Evolutionary conservation across 2,329 filamentous ascomycete genomes (phyloP).

Genomic region (Fusarium sp.): DNA sequence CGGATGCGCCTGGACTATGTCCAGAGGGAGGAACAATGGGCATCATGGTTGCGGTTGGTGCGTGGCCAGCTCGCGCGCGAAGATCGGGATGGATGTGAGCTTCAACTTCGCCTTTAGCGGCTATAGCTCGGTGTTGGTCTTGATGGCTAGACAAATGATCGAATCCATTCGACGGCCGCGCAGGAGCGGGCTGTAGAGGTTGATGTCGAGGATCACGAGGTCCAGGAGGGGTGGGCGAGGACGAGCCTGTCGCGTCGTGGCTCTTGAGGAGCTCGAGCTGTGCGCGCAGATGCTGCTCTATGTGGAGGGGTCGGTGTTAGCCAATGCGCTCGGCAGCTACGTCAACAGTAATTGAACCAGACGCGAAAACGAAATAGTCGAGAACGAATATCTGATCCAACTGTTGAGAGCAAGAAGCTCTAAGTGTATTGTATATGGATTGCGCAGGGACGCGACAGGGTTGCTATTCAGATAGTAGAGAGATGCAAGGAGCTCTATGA

Average conservation of each 20-base stretch:
- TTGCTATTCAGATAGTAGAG: conserved; percentile 34
- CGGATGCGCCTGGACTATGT: conserved; percentile 47
- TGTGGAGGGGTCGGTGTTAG: conserved; percentile 41
- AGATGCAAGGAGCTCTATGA: conserved; percentile 31
- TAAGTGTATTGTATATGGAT: conserved; percentile 24
- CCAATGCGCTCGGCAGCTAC: conserved; percentile 31
- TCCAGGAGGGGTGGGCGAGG: conserved; percentile 42
- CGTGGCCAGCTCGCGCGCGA: conserved; percentile 49
- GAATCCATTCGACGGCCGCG: conserved; percentile 59
- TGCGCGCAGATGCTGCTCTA: conserved; percentile 57
- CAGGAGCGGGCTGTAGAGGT: conserved; percentile 45
- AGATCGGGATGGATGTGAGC: conserved; percentile 62
- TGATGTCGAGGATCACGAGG: conserved; percentile 47
- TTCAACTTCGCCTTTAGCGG: conserved; percentile 54
- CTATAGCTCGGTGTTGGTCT: conserved; percentile 50
- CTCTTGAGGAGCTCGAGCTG: conserved; percentile 58
- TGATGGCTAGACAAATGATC: conserved; percentile 51
- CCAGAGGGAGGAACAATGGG: conserved; percentile 49
- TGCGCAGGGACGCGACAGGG: conserved; percentile 39
- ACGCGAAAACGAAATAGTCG: conserved; percentile 17
- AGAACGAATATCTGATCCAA: conserved; percentile 20
- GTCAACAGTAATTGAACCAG: conserved; percentile 27
- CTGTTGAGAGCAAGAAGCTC: conserved; percentile 15
- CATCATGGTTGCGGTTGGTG: conserved; percentile 52
- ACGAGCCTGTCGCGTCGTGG: conserved; percentile 51